These are phyloP conservation scores for Exophiala lecanii-corni DNA, from an alignment of 2,329 filamentous ascomycete species.

Conservation along the genomic window DNA sequence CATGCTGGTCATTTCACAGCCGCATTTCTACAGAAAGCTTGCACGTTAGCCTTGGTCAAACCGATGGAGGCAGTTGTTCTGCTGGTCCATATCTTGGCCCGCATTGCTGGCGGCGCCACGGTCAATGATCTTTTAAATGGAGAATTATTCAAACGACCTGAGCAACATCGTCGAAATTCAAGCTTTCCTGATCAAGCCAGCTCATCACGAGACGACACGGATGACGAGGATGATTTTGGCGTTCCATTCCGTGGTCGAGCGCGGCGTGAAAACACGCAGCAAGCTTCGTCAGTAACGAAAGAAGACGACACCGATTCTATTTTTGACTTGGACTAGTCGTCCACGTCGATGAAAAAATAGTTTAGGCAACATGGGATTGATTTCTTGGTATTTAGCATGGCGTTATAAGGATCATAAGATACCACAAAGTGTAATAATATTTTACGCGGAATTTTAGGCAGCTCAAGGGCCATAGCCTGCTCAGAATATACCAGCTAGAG, in stretches of 20 bases:
- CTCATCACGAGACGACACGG: conserved; percentile 22
- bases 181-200: conserved; percentile 17
- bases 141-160: conserved; percentile 20
- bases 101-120: conserved; percentile 54
- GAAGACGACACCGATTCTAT: conserved; percentile 18
- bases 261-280: conserved; percentile 2
- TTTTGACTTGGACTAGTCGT: conserved; percentile 21
- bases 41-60: conserved; percentile 71
- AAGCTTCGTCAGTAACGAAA: background rate
- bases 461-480: too few species aligned
- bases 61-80: conserved; percentile 71
- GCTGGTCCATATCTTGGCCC: conserved; percentile 76
- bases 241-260: conserved; percentile 30
- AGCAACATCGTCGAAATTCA: conserved; percentile 20
- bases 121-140: conserved; percentile 28
- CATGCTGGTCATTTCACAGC: conserved; percentile 47
- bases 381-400: conserved; percentile 3
- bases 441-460: too few species aligned
- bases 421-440: too few species aligned
- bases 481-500: too few species aligned
- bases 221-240: conserved; percentile 37
- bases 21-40: conserved; percentile 70
- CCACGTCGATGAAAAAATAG: too few species aligned
- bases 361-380: too few species aligned
- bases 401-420: background rate